Conservation (phyloP, 2,329 filamentous ascomycete species). For the Aspergillus fructus region DNA sequence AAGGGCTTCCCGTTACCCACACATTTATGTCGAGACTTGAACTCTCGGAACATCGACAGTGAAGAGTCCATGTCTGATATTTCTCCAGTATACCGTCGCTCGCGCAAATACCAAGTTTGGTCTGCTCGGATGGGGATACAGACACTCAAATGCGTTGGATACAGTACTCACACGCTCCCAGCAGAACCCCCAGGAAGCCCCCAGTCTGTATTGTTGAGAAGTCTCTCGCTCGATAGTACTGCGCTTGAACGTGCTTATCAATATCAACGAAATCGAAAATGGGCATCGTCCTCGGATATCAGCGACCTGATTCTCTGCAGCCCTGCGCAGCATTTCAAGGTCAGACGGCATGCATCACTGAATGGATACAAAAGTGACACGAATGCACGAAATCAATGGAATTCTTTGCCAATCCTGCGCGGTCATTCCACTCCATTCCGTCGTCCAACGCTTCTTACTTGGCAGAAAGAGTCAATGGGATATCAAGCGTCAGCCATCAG, state of each 20-base stretch:
- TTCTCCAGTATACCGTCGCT: background rate
- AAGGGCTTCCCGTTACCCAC: background rate
- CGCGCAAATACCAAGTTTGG: conserved; percentile 36
- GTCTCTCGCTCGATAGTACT: conserved; percentile 17
- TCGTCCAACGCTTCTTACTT: background rate
- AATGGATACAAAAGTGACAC: background rate
- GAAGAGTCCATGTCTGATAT: background rate
- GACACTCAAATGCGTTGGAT: conserved; percentile 13
- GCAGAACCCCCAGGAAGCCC: conserved; percentile 39
- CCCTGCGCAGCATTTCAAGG: background rate
- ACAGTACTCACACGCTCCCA: conserved; percentile 21
- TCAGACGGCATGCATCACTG: background rate
- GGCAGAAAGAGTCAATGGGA: background rate
- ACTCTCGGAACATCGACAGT: background rate
- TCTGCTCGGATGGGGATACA: conserved; percentile 39
- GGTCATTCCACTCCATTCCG: background rate
- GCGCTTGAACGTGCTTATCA: background rate
- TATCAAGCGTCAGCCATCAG: background rate
- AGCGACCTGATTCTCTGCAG: background rate
- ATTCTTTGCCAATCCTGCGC: background rate
- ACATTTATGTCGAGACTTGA: background rate
- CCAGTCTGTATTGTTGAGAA: conserved; percentile 26
- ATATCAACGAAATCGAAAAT: background rate
- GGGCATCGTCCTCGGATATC: background rate
- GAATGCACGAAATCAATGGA: background rate